phyloP scores from a whole-genome alignment of 2,329 filamentous ascomycete species.

The Ceratocystis variospora region DNA sequence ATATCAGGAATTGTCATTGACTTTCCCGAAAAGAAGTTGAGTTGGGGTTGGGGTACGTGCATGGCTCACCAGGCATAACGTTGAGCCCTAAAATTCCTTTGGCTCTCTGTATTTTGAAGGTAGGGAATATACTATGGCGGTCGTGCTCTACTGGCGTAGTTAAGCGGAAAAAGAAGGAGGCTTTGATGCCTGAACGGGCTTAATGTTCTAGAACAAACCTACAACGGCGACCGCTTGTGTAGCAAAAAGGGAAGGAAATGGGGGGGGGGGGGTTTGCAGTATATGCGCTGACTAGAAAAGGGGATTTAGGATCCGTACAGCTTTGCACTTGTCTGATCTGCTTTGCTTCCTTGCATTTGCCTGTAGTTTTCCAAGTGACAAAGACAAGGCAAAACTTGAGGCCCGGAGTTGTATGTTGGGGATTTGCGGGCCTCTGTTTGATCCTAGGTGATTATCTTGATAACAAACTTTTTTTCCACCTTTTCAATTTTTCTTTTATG shows the following conservation, averaged over 20 bases:
- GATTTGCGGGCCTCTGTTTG: conserved; percentile 2
- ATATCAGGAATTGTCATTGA: background rate
- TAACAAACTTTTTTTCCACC: background rate
- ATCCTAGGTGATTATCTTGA: conserved; percentile 4
- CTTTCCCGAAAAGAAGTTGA: background rate
- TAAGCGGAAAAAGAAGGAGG: background rate
- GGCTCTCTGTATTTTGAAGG: background rate
- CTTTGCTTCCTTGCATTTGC: background rate
- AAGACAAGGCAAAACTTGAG: background rate
- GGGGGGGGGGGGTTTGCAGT: background rate
- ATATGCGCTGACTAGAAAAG: background rate
- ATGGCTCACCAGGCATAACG: background rate
- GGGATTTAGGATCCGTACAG: background rate
- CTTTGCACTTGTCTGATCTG: background rate
- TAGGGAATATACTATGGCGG: too few relatives aligned
- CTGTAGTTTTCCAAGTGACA: background rate
- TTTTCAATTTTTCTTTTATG: conserved; percentile 5
- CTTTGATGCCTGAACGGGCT: background rate
- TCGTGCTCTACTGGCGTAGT: too few relatives aligned
- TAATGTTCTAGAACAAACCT: background rate
- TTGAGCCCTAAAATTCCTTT: conserved; percentile 3
- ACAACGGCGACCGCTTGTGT: background rate
- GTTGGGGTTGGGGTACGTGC: conserved; percentile 7
- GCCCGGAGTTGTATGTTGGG: conserved; percentile 6
- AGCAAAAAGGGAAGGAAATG: background rate